Base-by-base conservation (phyloP, 441 rosid genomes). In the Macaranga tanarius region DNA sequence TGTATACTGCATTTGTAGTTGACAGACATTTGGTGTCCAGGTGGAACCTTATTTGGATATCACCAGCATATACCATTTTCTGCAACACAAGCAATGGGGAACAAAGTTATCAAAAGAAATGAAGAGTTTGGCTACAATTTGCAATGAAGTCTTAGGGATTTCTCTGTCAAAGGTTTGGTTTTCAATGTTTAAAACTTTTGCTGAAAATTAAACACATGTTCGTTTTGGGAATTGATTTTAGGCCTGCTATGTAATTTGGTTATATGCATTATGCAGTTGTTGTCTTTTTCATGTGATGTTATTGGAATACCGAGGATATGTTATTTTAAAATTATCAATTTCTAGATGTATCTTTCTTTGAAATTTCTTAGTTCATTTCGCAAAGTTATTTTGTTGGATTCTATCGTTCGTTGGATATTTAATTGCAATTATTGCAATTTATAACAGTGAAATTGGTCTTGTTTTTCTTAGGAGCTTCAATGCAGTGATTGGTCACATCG, bases 401-500 rank as follows among this genome's bases (percentile, higher is more conserved):
- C 52, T 56, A 20, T 59, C 25, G 15, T 66, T 67, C 56, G 60
- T 64, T 2, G 56, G 48, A 54, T 62, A 62, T 50, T 64, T 65
- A 55, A 64, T 70, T 45, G 56, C 26, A 69, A 45, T 76, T 48
- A 54, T 50, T 68, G 69, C 65, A 74, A 72, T 4, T 44, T 48
- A 38, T 26, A 48, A 13, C 65, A 28, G n/a, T 55, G 74, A 76
- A 77, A 79, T 48, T 65, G 42, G 65, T 73, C 57, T 55, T 78
- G 65, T 76, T 71, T 82, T 42, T 76, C 79, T 79, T 88, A 92
- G 99, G 99, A 90, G 70, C 94, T 90, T 87, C 97, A 90, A 86
- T 94, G 97, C 86, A 94, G 97, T 88, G 95, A 94, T 76, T 92
- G 97, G 99, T 89, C 99, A 22, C 85, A 57, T 69, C 97, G 91